Evolutionary conservation across 2,329 filamentous ascomycete genomes (phyloP), one percentile per base, ranked within the genome.

Genomic region (Aspergillus caelatus): DNA sequence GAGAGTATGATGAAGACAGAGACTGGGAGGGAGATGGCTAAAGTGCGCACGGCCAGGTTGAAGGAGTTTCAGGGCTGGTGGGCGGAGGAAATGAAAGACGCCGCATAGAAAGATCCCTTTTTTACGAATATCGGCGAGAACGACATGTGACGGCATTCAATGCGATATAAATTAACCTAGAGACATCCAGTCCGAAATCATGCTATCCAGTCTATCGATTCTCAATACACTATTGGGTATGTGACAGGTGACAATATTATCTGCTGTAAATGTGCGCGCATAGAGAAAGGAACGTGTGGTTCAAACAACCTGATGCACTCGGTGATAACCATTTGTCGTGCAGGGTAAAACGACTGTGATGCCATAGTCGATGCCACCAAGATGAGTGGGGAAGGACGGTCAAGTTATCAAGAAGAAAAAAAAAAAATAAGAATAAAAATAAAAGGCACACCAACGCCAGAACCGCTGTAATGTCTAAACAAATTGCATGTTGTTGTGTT

Each of bases 1-100:
- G 87, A 85, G 67, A 76, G 72, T 2, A 82, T 85, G 81, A 88
- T 88, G 85, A 87, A 87, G 79, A 88, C 86, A 4, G 72, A 78
- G 60, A 81, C 83, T 1, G 86, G 86, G 6, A 81, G 75, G 68
- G 68, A 74, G 57, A 76, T 87, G 76, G 85, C 85, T 1, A 73
- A 72, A 28, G 79, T 81, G 65, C 74, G 85, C 62, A 83, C 84
- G 21, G 75, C 80, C 66, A 76, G 85, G 59, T 65, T 88, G 58
- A 75, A 70, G 61, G 70, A 80, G 36, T 88, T 88, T 70, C 75
- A 79, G 63, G 67, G 72, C 2, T 87, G 85, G 85, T 88, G 85
- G 85, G 75, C 81, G 41, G 82, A 85, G 52, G 85, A 87, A 70
- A 78, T 74, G 68, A 62, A 41, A 9, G 46, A 61, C 19, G 53